phyloP scores from a whole-genome alignment of 108 stramenopile species.

The Epithemia pelagica region DNA sequence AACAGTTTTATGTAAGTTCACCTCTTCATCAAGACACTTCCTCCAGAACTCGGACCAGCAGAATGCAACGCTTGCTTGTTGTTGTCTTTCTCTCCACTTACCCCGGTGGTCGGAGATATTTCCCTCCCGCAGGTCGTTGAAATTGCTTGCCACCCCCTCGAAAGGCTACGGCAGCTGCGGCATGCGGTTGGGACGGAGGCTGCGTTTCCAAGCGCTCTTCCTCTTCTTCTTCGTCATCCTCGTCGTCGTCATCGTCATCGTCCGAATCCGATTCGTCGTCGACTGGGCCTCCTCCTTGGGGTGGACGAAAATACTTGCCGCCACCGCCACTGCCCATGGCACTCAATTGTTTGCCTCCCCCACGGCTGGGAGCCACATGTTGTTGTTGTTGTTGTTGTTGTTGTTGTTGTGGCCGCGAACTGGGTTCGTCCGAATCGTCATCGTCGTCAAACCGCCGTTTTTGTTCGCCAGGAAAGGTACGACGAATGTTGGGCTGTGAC shows the following conservation, averaged over 20 bases:
- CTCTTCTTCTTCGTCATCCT: constrained; percentile 7
- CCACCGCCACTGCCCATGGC: constrained; percentile 6
- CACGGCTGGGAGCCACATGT: constrained; percentile 15
- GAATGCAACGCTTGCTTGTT: not conserved
- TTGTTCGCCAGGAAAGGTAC: constrained; percentile 8
- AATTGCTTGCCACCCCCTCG: not conserved
- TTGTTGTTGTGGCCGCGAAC: constrained; percentile 21
- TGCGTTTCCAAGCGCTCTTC: not conserved
- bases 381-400: constrained; percentile 10
- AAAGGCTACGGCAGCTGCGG: not conserved
- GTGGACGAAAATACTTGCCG: constrained; percentile 3
- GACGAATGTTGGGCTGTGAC: constrained; percentile 20
- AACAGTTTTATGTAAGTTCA: not conserved
- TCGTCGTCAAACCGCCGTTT: constrained; percentile 3
- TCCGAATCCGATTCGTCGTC: constrained; percentile 10
- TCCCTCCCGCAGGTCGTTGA: constrained; percentile 30
- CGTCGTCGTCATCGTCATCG: constrained; percentile 18
- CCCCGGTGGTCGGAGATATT: constrained; percentile 39
- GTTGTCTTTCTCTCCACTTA: constrained; percentile 6
- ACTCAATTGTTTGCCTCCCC: constrained; percentile 72
- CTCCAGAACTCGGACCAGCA: not conserved
- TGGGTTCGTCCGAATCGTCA: constrained; percentile 10
- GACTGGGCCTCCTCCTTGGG: constrained; percentile 6
- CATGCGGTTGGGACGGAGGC: not conserved
- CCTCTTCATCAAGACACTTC: not conserved